Conservation (phyloP, 2,329 filamentous ascomycete species). For the Penicillium frequentans region DNA sequence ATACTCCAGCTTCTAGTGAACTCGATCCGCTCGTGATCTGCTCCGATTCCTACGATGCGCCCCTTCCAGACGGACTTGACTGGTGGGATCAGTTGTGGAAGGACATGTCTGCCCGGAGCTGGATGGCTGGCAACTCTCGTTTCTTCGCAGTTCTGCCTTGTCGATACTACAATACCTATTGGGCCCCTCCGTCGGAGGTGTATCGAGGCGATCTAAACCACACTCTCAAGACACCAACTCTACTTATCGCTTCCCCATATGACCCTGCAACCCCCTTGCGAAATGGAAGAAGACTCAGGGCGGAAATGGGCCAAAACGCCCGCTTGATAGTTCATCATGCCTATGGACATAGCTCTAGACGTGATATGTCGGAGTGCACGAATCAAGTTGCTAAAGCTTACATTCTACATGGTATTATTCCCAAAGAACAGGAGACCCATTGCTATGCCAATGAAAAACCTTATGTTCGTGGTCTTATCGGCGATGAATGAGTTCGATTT, state of each 20-base stretch:
- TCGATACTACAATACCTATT: constrained; percentile 13
- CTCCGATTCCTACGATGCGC: constrained; percentile 15
- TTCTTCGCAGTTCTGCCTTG: constrained; percentile 14
- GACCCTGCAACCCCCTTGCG: constrained; percentile 17
- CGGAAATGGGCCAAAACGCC: constrained; percentile 15
- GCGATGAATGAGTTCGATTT: not conserved
- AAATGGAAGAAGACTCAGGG: constrained; percentile 13
- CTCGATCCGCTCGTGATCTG: constrained; percentile 6
- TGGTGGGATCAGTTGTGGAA: constrained; percentile 16
- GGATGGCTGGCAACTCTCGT: constrained; percentile 15
- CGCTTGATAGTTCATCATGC: constrained; percentile 15
- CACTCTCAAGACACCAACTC: constrained; percentile 9
- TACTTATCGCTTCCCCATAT: constrained; percentile 14
- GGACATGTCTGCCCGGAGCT: constrained; percentile 12
- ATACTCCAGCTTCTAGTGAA: not conserved
- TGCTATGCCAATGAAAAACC: not conserved
- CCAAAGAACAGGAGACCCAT: constrained; percentile 2
- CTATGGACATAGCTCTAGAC: constrained; percentile 15
- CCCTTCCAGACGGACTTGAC: constrained; percentile 11
- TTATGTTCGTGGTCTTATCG: not conserved
- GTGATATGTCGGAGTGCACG: constrained; percentile 13
- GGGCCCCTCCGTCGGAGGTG: constrained; percentile 11
- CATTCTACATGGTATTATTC: constrained; percentile 10
- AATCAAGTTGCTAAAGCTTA: constrained; percentile 12
- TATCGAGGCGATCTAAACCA: constrained; percentile 17